Evolutionary conservation across 768 basidiomycete genomes (phyloP).

Genomic region (Lentinus tigrinus): DNA sequence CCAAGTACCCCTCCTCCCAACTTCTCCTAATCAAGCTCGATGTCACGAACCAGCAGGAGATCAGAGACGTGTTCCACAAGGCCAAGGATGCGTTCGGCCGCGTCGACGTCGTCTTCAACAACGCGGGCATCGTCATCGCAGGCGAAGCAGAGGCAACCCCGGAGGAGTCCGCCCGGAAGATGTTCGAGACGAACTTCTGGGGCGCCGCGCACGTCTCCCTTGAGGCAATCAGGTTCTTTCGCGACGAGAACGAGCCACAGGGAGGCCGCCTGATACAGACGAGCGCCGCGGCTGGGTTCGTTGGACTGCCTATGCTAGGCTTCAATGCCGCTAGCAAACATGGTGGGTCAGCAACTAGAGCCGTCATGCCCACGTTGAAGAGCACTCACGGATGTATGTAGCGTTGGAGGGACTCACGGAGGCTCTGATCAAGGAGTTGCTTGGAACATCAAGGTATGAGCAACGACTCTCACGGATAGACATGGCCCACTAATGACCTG

Average conservation of each 20-base stretch:
- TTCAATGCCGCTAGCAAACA: constrained; percentile 26
- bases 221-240: constrained; percentile 30
- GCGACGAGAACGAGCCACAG: constrained; percentile 23
- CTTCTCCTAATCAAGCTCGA: constrained; percentile 41
- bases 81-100: constrained; percentile 38
- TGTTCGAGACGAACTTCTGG: constrained; percentile 38
- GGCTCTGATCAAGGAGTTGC: constrained; percentile 34
- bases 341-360: constrained; percentile 3
- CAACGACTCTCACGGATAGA: background rate
- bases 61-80: constrained; percentile 34
- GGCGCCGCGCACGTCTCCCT: constrained; percentile 17
- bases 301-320: constrained; percentile 11
- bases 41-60: constrained; percentile 33
- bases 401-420: constrained; percentile 37
- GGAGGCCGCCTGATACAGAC: constrained; percentile 39
- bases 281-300: constrained; percentile 33
- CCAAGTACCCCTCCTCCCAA: constrained; percentile 27
- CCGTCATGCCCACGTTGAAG: too few relatives aligned
- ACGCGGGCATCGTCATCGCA: constrained; percentile 35
- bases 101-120: constrained; percentile 47
- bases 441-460: constrained; percentile 47
- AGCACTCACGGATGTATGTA: background rate
- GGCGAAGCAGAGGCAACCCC: constrained; percentile 39
- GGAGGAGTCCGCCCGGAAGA: constrained; percentile 29
- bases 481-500: background rate